phyloP scores from a whole-genome alignment of 2,329 filamentous ascomycete genomes.

The Penicillium glabrum region DNA sequence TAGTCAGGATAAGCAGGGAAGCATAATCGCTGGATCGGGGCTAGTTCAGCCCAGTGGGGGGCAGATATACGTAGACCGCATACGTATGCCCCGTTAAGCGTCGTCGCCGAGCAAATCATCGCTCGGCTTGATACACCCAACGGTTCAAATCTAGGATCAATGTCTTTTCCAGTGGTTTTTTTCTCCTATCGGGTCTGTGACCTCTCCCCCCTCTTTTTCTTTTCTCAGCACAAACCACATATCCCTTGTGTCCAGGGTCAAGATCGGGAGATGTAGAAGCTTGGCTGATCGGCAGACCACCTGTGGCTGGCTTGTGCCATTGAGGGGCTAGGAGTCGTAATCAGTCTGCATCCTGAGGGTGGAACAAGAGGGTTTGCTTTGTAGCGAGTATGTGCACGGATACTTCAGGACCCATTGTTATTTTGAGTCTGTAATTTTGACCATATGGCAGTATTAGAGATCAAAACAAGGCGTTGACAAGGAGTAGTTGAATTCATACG shows the following conservation, averaged over 20 bases:
- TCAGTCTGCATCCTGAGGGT: neutral
- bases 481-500: conserved; percentile 3
- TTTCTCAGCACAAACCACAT: conserved; percentile 10
- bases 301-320: conserved; percentile 2
- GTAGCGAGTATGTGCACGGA: neutral
- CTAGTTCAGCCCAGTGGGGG: conserved; percentile 6
- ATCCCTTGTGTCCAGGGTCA: conserved; percentile 1
- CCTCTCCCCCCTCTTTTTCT: neutral
- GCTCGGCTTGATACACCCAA: conserved; percentile 14
- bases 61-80: conserved; percentile 24
- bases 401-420: neutral
- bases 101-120: conserved; percentile 15
- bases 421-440: neutral
- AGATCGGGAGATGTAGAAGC: conserved; percentile 16
- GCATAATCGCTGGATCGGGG: conserved; percentile 13
- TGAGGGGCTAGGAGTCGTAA: neutral
- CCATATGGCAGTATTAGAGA: neutral
- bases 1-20: conserved; percentile 8
- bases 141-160: neutral
- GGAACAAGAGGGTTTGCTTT: neutral
- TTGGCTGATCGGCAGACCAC: conserved; percentile 18
- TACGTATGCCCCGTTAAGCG: conserved; percentile 21
- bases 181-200: neutral
- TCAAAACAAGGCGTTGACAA: neutral
- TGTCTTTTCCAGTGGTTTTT: neutral